Evolutionary conservation across 1,284 basidiomycete genomes (phyloP).

Genomic region (Gymnopus androsaceus): DNA sequence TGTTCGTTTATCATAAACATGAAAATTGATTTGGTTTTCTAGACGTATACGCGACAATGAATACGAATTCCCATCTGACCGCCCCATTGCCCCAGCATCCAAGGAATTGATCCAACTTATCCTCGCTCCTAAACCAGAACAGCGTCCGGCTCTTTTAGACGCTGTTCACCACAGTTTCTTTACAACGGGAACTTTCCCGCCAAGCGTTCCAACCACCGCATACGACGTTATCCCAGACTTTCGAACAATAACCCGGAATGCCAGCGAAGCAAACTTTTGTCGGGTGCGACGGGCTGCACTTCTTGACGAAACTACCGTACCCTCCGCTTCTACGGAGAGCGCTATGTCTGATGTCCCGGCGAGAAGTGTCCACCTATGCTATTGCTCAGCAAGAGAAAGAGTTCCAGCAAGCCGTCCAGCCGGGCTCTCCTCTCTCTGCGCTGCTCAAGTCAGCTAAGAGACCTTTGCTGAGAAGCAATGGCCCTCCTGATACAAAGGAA

Average conservation of each 20-base stretch:
- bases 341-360: conserved; percentile 20
- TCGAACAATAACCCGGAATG: conserved; percentile 59
- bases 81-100: conserved; percentile 71
- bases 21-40: conserved; percentile 10
- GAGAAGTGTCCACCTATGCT: conserved; percentile 52
- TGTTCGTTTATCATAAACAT: neutral
- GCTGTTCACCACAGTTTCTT: conserved; percentile 91
- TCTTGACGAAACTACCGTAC: conserved; percentile 56
- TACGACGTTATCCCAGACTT: conserved; percentile 79
- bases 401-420: conserved; percentile 94
- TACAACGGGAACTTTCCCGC: conserved; percentile 77
- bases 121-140: conserved; percentile 78
- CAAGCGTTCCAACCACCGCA: conserved; percentile 78
- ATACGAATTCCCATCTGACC: conserved; percentile 88
- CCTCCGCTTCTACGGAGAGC: conserved; percentile 20
- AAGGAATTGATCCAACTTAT: conserved; percentile 84
- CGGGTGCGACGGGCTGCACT: conserved; percentile 60
- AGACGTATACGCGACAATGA: conserved; percentile 93
- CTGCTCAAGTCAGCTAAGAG: conserved; percentile 87
- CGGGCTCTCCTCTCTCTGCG: conserved; percentile 92
- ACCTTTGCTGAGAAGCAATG: conserved; percentile 76
- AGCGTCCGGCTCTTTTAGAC: conserved; percentile 82
- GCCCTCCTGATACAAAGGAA: conserved; percentile 43
- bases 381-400: conserved; percentile 92
- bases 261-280: conserved; percentile 73